Conservation (phyloP, 257 asterid genomes). For the Solanum lignicaule region DNA sequence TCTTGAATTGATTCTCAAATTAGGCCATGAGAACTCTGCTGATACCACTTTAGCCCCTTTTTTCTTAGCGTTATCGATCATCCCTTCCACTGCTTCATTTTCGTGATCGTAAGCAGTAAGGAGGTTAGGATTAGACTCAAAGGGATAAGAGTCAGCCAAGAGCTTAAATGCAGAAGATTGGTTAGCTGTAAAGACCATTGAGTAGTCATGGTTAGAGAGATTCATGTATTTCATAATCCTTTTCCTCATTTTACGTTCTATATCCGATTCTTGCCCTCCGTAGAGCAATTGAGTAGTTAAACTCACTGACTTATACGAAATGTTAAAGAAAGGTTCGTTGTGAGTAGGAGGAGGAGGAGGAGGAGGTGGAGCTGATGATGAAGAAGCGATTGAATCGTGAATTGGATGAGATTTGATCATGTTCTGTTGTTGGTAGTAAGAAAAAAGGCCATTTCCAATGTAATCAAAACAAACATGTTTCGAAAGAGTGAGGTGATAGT, state of each 20-base stretch:
- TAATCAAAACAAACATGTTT: constrained; percentile 64
- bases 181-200: constrained; percentile 61
- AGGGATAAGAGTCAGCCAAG: constrained; percentile 59
- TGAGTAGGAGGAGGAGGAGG: not conserved
- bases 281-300: constrained; percentile 29
- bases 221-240: constrained; percentile 66
- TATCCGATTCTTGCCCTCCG: constrained; percentile 33
- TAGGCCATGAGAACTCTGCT: constrained; percentile 76
- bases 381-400: constrained; percentile 20
- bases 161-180: constrained; percentile 65
- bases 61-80: constrained; percentile 29
- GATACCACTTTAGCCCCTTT: constrained; percentile 37
- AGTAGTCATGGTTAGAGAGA: constrained; percentile 49
- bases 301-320: constrained; percentile 34
- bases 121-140: constrained; percentile 29
- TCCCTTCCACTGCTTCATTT: constrained; percentile 43
- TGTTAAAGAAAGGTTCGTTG: constrained; percentile 33
- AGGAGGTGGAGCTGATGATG: constrained; percentile 24
- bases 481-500: constrained; percentile 31
- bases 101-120: constrained; percentile 56
- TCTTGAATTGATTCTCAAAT: constrained; percentile 36
- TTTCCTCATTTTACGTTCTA: constrained; percentile 29
- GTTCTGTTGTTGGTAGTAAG: constrained; percentile 37
- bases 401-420: not conserved
- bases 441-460: constrained; percentile 71